A percentile compares a stretch with the other conserved stretches of the same genome.
Conservation (phyloP, 805 yeast species). For the Cyberlindnera samutprakarnensis region DNA sequence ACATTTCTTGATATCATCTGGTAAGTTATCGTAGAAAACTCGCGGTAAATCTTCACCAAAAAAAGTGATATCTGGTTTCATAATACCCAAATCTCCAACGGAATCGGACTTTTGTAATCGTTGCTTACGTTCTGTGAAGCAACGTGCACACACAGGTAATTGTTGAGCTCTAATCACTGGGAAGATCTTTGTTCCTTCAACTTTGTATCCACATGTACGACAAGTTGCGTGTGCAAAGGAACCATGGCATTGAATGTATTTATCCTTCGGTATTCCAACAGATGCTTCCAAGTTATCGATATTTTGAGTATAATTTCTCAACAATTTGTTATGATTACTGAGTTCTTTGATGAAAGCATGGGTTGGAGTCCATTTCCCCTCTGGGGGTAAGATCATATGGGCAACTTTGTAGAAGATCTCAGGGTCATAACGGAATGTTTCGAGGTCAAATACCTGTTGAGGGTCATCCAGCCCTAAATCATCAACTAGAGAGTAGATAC, state of each 20-base stretch:
- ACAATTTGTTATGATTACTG: slow-evolving; percentile 67
- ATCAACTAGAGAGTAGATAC: slow-evolving; percentile 65
- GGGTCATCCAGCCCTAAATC: slow-evolving; percentile 75
- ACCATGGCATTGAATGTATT: slow-evolving; percentile 85
- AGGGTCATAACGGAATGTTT: slow-evolving; percentile 70
- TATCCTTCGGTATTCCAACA: slow-evolving; percentile 63
- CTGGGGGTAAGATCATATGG: slow-evolving; percentile 74
- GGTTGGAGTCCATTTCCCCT: slow-evolving; percentile 57
- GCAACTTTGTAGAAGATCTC: slow-evolving; percentile 81
- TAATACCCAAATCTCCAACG: slow-evolving; percentile 60
- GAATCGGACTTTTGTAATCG: slow-evolving; percentile 20
- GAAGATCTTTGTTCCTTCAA: slow-evolving; percentile 59
- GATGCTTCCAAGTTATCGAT: slow-evolving; percentile 81
- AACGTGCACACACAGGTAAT: slow-evolving; percentile 67
- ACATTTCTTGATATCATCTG: slow-evolving; percentile 56
- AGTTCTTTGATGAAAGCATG: slow-evolving; percentile 72
- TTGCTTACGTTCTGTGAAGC: slow-evolving; percentile 38
- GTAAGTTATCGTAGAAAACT: slow-evolving; percentile 51
- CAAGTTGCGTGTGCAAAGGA: slow-evolving; percentile 87
- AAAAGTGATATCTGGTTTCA: slow-evolving; percentile 90
- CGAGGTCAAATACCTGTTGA: slow-evolving; percentile 79
- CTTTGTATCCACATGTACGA: slow-evolving; percentile 59
- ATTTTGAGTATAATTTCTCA: slow-evolving; percentile 86
- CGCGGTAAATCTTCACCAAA: slow-evolving; percentile 82
- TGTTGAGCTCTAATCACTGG: slow-evolving; percentile 49